A percentile compares a stretch with the other conserved stretches of the same genome.
Evolutionary conservation across 2,329 filamentous ascomycete genomes (phyloP).

Genomic region (Pseudogymnoascus destructans): DNA sequence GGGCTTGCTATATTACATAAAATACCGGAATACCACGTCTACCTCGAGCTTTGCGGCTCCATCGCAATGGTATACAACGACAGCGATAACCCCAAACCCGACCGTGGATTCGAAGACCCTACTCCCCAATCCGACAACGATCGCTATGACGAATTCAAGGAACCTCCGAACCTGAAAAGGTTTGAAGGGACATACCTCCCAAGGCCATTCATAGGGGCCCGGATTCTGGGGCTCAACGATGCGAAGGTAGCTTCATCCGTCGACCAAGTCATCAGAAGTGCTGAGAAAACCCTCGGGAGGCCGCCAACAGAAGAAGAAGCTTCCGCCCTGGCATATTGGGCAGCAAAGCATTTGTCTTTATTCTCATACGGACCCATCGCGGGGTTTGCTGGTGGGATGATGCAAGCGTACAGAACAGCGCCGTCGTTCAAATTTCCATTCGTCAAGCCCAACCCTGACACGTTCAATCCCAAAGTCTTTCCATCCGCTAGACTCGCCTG

Average conservation of each 20-base stretch:
- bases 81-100: conserved; percentile 2
- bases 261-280: conserved; percentile 1
- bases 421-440: conserved; percentile 23
- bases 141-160: background rate
- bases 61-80: conserved; percentile 5
- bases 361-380: conserved; percentile 19
- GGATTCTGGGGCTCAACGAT: conserved; percentile 18
- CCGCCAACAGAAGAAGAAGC: conserved; percentile 21
- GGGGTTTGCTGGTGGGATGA: conserved; percentile 19
- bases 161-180: background rate
- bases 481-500: conserved; percentile 11
- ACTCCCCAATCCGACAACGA: conserved; percentile 1
- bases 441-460: conserved; percentile 20
- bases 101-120: conserved; percentile 5
- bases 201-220: conserved; percentile 19
- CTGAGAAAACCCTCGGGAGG: conserved; percentile 15
- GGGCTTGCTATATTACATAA: background rate
- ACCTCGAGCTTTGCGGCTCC: background rate
- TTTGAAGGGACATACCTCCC: conserved; percentile 18
- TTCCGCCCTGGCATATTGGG: conserved; percentile 20
- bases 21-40: background rate
- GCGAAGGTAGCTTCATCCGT: conserved; percentile 9
- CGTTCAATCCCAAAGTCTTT: conserved; percentile 17
- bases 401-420: conserved; percentile 17
- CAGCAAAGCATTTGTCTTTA: conserved; percentile 20